Evolutionary conservation across 495 filamentous ascomycete genomes (phyloP).

Genomic region (Xanthoparmelia taractica): DNA sequence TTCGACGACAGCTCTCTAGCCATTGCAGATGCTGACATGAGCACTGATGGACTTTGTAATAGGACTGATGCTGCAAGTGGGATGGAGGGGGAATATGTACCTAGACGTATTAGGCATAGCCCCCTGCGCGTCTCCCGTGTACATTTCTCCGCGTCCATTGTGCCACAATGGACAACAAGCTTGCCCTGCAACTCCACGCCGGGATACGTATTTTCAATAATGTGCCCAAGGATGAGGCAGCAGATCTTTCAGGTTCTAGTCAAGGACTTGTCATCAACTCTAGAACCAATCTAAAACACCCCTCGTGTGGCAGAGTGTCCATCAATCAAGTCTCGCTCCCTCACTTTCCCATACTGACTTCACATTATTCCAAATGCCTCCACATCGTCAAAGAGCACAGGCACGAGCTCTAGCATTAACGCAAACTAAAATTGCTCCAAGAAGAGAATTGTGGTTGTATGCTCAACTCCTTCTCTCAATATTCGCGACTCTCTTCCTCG

Average conservation of each 20-base stretch:
- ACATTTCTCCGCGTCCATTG: background rate
- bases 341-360: background rate
- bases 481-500: conserved; percentile 36
- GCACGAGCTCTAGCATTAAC: background rate
- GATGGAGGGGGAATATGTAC: background rate
- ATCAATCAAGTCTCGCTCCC: background rate
- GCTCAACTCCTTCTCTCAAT: background rate
- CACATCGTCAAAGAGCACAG: background rate
- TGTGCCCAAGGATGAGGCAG: background rate
- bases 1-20: background rate
- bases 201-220: no score
- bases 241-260: background rate
- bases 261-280: background rate
- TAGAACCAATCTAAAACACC: background rate
- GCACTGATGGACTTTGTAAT: no score
- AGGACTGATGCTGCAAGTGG: no score
- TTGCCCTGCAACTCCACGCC: background rate
- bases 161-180: background rate
- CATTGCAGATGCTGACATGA: background rate
- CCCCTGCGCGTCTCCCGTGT: background rate
- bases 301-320: background rate
- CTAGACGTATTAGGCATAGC: background rate
- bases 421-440: background rate
- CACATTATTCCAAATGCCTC: background rate
- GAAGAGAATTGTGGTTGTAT: no score